phyloP scores from a whole-genome alignment of 2,329 filamentous ascomycete genomes.

The Akanthomyces muscarius region DNA sequence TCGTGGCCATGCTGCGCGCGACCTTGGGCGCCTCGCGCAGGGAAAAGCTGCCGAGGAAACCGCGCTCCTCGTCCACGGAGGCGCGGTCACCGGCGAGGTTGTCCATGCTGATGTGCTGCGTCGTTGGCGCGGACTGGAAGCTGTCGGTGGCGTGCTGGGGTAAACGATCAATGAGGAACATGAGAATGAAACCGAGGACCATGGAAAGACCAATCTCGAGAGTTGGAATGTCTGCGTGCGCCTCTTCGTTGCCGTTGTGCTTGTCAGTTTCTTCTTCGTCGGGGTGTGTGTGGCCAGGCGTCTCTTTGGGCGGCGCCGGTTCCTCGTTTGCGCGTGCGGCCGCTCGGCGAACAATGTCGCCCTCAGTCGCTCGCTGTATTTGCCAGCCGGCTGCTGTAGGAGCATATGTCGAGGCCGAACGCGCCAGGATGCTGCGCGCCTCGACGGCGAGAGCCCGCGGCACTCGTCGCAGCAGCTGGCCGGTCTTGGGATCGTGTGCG shows the following conservation, averaged over 20 bases:
- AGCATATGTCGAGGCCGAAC: not conserved
- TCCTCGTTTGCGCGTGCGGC: slow-evolving; percentile 19
- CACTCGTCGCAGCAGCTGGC: slow-evolving; percentile 30
- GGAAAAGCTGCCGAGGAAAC: slow-evolving; percentile 49
- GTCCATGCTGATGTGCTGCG: slow-evolving; percentile 83
- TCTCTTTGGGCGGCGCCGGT: slow-evolving; percentile 14
- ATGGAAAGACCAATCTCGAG: slow-evolving; percentile 84
- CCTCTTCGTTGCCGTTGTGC: slow-evolving; percentile 33
- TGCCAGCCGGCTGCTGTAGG: not conserved
- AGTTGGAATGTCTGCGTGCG: slow-evolving; percentile 49
- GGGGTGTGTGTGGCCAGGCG: slow-evolving; percentile 23
- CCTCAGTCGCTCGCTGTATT: not conserved
- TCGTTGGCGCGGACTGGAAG: slow-evolving; percentile 61
- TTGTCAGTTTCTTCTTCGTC: slow-evolving; percentile 26
- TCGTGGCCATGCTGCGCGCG: slow-evolving; percentile 71
- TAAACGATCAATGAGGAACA: slow-evolving; percentile 91
- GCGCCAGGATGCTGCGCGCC: slow-evolving; percentile 23
- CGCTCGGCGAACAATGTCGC: slow-evolving; percentile 8
- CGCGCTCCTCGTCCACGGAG: slow-evolving; percentile 53
- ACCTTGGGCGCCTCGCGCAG: slow-evolving; percentile 55
- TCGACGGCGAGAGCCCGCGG: slow-evolving; percentile 29
- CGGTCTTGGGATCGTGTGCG: slow-evolving; percentile 35
- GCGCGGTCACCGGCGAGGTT: slow-evolving; percentile 58
- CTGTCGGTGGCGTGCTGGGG: slow-evolving; percentile 67
- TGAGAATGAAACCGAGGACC: slow-evolving; percentile 84